Evolutionary conservation across 2,329 filamentous ascomycete species (phyloP).

Genomic region (Westerdykella ornata): DNA sequence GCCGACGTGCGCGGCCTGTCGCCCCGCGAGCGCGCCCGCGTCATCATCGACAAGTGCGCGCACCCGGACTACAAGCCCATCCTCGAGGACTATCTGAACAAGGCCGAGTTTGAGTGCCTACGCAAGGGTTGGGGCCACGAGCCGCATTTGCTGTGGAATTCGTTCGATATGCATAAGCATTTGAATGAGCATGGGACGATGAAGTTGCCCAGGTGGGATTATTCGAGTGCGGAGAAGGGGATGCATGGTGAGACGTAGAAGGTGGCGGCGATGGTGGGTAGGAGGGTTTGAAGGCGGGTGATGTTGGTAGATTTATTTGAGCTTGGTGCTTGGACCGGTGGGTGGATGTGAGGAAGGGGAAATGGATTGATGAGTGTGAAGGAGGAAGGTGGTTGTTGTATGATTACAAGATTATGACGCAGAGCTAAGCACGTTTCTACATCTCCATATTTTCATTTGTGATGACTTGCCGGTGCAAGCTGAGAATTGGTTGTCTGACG

Average conservation of each 20-base stretch:
- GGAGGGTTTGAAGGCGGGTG: background rate
- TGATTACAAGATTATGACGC: no score
- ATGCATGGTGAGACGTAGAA: slow-evolving; percentile 4
- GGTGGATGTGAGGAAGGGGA: no score
- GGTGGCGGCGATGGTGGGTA: background rate
- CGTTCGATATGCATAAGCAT: slow-evolving; percentile 84
- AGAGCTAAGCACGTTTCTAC: no score
- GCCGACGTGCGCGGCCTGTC: slow-evolving; percentile 78
- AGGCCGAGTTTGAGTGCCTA: slow-evolving; percentile 79
- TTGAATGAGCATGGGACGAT: slow-evolving; percentile 78
- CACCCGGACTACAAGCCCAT: slow-evolving; percentile 82
- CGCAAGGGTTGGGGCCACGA: slow-evolving; percentile 85
- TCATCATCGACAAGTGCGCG: slow-evolving; percentile 81
- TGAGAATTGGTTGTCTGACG: no score
- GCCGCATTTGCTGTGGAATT: slow-evolving; percentile 78
- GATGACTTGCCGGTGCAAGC: no score
- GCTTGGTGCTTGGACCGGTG: no score
- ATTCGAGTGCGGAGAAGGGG: slow-evolving; percentile 15
- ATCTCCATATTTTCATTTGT: no score
- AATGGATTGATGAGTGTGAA: no score
- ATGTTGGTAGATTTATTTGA: background rate
- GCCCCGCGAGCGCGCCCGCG: slow-evolving; percentile 70
- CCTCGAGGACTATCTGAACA: slow-evolving; percentile 73
- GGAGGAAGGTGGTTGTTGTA: no score
- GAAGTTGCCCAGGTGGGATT: slow-evolving; percentile 66